Conservation (phyloP, 2,329 filamentous ascomycete species). For the Cadophora luteo-olivacea region DNA sequence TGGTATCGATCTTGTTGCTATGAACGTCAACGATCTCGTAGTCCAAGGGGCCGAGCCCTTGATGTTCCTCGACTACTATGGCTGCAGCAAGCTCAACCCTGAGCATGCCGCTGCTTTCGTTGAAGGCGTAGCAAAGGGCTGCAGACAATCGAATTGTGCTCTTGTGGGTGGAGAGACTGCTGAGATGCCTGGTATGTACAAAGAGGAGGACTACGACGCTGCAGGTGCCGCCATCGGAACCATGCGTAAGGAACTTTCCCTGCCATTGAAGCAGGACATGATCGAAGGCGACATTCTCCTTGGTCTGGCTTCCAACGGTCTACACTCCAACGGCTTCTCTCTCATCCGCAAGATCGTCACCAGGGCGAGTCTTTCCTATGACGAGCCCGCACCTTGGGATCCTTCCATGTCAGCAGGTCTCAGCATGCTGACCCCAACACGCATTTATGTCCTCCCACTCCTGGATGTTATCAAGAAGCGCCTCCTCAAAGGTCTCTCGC, state of each 20-base stretch:
- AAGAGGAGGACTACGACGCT: conserved; percentile 88
- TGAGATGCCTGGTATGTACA: conserved; percentile 94
- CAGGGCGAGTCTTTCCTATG: conserved; percentile 72
- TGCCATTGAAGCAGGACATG: conserved; percentile 82
- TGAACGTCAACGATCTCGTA: conserved; percentile 97
- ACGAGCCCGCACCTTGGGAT: conserved; percentile 79
- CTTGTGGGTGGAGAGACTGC: conserved; percentile 97
- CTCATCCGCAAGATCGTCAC: conserved; percentile 91
- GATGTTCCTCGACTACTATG: conserved; percentile 98
- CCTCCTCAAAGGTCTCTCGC: conserved; percentile 88
- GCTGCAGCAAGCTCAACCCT: conserved; percentile 86
- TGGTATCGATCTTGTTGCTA: conserved; percentile 94
- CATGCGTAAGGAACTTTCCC: conserved; percentile 70
- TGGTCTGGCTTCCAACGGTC: conserved; percentile 82
- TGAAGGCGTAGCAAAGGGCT: conserved; percentile 87
- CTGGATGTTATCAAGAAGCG: conserved; percentile 68
- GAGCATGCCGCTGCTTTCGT: conserved; percentile 84
- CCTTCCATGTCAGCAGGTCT: conserved; percentile 68
- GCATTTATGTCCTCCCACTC: conserved; percentile 89
- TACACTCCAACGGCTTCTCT: conserved; percentile 97
- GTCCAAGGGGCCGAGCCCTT: conserved; percentile 94
- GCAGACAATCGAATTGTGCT: conserved; percentile 82
- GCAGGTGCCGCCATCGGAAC: conserved; percentile 90
- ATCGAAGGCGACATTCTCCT: conserved; percentile 81
- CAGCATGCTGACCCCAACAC: conserved; percentile 84